phyloP scores from a whole-genome alignment of 441 rosid genomes.

The Euphorbia celastroides region DNA sequence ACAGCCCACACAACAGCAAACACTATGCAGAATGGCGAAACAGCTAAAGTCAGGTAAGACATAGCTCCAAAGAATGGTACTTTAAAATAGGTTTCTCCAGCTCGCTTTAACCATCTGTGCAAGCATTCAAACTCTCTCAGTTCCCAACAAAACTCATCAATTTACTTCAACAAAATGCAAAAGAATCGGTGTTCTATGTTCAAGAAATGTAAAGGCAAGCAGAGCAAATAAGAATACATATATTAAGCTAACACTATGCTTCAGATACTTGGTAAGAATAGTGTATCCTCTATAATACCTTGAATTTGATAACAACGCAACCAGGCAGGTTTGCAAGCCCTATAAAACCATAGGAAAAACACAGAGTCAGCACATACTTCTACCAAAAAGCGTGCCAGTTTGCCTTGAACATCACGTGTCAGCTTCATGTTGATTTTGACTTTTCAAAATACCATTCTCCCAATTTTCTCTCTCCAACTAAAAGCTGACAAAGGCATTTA shows the following conservation, averaged over 20 bases:
- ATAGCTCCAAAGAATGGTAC: constrained; percentile 81
- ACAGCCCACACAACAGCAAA: constrained; percentile 92
- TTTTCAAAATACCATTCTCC: too few species aligned
- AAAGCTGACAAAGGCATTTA: too few species aligned
- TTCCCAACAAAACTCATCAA: constrained; percentile 1
- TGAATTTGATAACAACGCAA: constrained; percentile 75
- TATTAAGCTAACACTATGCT: neutral
- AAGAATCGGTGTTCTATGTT: neutral
- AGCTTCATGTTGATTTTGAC: too few species aligned
- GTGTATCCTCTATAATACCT: constrained; percentile 39
- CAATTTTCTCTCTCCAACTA: too few species aligned
- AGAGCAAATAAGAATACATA: neutral
- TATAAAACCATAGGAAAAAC: constrained; percentile 33
- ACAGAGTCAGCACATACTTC: constrained; percentile 18
- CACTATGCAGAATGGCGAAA: constrained; percentile 86
- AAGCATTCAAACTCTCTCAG: constrained; percentile 8
- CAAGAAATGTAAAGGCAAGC: neutral
- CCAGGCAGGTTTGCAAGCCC: constrained; percentile 98
- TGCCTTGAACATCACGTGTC: too few species aligned
- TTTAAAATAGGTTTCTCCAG: constrained; percentile 71
- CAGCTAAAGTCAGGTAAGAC: constrained; percentile 83
- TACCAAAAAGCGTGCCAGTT: too few species aligned
- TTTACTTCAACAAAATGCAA: neutral
- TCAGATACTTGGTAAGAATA: constrained; percentile 6
- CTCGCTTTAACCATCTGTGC: constrained; percentile 69